Conservation (phyloP, 345 rosid species). For the Citrus medica region DNA sequence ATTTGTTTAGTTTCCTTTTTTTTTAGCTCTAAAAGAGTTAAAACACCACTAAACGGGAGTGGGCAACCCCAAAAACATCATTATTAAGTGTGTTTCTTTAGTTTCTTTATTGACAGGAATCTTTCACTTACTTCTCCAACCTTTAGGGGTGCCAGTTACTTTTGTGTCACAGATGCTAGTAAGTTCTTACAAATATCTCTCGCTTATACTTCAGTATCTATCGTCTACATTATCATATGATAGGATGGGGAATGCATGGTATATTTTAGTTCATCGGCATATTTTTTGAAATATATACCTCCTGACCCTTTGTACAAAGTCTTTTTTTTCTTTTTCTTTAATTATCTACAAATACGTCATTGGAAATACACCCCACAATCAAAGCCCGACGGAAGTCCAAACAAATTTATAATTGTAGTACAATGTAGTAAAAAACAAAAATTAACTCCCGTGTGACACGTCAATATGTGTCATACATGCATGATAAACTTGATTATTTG, state of each 20-base stretch:
- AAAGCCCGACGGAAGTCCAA: too few species aligned
- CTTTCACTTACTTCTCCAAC: slow-evolving; percentile 27
- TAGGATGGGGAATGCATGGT: not conserved
- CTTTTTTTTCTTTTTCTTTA: not conserved
- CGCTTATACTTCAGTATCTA: not conserved
- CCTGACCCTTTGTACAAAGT: not conserved
- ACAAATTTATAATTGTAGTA: too few species aligned
- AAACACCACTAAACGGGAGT: too few species aligned
- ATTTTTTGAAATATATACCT: too few species aligned
- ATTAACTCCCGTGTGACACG: too few species aligned
- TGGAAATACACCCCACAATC: too few species aligned
- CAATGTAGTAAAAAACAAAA: too few species aligned
- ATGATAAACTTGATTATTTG: too few species aligned
- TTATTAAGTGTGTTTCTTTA: not conserved
- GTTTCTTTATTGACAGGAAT: slow-evolving; percentile 16
- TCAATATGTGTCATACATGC: too few species aligned
- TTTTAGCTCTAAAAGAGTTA: too few species aligned
- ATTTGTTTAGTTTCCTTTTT: slow-evolving; percentile 11
- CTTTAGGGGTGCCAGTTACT: slow-evolving; percentile 22
- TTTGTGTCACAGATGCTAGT: slow-evolving; percentile 38
- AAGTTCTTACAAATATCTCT: not conserved
- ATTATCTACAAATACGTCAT: too few species aligned
- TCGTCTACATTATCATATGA: not conserved
- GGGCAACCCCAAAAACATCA: too few species aligned
- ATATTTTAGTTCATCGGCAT: not conserved